phyloP scores from a whole-genome alignment of 148 eudicot species.

The Cornus controversa region DNA sequence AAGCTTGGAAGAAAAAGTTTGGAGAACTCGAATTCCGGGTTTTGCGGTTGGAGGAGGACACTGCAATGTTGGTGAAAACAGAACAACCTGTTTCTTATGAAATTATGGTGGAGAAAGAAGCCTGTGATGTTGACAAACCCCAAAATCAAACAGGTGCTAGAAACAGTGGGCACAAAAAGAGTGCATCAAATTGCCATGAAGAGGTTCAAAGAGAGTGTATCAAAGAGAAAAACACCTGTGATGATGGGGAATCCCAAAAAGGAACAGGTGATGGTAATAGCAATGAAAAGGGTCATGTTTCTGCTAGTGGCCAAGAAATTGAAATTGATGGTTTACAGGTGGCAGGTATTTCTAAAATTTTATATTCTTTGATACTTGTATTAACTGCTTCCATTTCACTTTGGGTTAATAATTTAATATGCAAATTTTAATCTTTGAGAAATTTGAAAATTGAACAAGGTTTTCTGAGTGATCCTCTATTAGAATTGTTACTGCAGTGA shows the following conservation, averaged over 20 bases:
- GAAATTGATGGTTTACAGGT: not conserved
- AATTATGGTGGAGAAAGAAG: not conserved
- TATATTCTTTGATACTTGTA: too few species aligned
- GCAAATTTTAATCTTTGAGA: too few species aligned
- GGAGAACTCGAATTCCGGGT: not conserved
- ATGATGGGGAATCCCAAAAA: too few species aligned
- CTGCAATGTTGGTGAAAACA: not conserved
- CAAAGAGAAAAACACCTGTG: too few species aligned
- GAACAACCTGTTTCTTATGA: not conserved
- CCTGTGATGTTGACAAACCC: not conserved
- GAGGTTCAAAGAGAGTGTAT: not conserved
- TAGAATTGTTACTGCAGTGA: too few species aligned
- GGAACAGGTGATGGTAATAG: not conserved
- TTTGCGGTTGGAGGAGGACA: slow-evolving; percentile 1
- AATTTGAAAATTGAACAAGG: too few species aligned
- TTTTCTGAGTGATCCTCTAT: too few species aligned
- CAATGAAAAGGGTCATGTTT: not conserved
- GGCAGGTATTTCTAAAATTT: too few species aligned
- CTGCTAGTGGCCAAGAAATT: not conserved
- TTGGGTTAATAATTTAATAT: too few species aligned
- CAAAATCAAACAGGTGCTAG: not conserved
- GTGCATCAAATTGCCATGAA: not conserved
- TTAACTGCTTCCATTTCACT: too few species aligned
- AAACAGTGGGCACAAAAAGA: not conserved
- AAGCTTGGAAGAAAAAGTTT: not conserved